Conservation (phyloP, 164 flowering plant species). For the Tinospora cordifolia region DNA sequence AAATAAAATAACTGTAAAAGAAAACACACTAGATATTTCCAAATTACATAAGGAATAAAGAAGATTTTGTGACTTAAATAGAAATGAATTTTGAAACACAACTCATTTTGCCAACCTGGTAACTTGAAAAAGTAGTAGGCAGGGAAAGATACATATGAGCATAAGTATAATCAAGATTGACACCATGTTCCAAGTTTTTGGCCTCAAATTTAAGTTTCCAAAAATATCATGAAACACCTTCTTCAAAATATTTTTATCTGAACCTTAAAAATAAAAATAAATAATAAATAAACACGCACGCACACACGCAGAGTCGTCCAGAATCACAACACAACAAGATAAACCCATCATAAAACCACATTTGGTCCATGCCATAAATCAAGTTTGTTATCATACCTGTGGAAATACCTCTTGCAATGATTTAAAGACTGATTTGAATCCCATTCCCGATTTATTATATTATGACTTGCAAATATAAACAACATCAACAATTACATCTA, state of each 20-base stretch:
- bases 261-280: too few species aligned
- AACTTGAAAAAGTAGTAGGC: neutral
- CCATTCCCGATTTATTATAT: constrained; percentile 29
- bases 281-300: too few species aligned
- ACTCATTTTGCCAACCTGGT: neutral
- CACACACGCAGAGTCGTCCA: neutral
- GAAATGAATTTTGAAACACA: too few species aligned
- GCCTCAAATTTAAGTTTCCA: neutral
- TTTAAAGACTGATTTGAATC: constrained; percentile 40
- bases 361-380: neutral
- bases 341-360: neutral
- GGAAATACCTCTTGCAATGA: constrained; percentile 53
- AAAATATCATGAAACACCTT: neutral
- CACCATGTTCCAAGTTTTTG: too few species aligned
- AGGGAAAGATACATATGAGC: too few species aligned
- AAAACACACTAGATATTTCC: neutral
- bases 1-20: neutral
- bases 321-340: neutral
- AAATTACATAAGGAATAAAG: neutral
- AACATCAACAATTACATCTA: neutral
- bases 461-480: constrained; percentile 7
- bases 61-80: neutral
- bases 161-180: too few species aligned
- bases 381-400: constrained; percentile 27
- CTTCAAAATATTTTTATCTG: neutral